phyloP scores from a whole-genome alignment of 345 rosid genomes.

The Lepidium aucheri region DNA sequence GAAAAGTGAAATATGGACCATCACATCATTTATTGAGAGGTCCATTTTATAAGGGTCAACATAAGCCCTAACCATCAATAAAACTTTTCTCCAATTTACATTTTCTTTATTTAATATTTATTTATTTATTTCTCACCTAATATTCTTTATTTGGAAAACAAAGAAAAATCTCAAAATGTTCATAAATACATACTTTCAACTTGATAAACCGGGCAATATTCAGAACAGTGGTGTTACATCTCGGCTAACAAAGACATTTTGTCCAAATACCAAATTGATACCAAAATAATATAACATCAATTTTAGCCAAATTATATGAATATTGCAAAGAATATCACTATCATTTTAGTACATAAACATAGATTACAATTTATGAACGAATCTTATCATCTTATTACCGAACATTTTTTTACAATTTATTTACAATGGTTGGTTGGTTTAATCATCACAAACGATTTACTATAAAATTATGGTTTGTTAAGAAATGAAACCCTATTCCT shows the following conservation, averaged over 20 bases:
- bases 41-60: constrained; percentile 11
- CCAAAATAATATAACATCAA: neutral
- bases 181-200: neutral
- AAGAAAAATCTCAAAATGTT: neutral
- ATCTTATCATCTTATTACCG: neutral
- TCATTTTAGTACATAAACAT: neutral
- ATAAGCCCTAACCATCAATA: constrained; percentile 10
- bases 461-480: neutral
- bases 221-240: neutral
- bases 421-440: neutral
- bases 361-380: neutral
- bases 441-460: neutral
- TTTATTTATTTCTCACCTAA: neutral
- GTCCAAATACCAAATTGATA: no score
- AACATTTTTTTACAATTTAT: neutral
- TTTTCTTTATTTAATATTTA: neutral
- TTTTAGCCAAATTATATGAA: neutral
- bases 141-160: neutral
- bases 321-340: neutral
- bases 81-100: neutral
- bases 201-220: neutral
- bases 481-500: neutral
- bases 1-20: constrained; percentile 8
- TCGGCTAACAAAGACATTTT: neutral
- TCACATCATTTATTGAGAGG: neutral